These are phyloP conservation scores for Wickerhamomyces kurtzmanii DNA, from an alignment of 805 yeast genomes.

Conservation along the genomic window DNA sequence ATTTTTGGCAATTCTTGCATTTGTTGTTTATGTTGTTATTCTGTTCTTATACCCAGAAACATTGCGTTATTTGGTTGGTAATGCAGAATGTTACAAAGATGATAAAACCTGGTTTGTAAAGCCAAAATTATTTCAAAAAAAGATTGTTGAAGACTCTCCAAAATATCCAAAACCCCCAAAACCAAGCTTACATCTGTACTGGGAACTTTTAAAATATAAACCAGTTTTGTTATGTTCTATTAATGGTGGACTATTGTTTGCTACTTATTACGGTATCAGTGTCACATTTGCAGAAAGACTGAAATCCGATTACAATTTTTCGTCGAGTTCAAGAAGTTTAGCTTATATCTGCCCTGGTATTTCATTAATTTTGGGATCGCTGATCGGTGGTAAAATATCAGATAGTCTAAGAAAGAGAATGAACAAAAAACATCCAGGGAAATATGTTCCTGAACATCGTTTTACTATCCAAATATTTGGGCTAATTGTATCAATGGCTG, in stretches of 20 bases:
- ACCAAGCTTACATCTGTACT: slow-evolving; percentile 27
- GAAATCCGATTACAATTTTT: slow-evolving; percentile 25
- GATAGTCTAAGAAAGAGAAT: slow-evolving; percentile 25
- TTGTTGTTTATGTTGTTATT: slow-evolving; percentile 39
- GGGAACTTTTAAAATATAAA: slow-evolving; percentile 24
- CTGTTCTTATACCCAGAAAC: slow-evolving; percentile 72
- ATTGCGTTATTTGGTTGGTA: slow-evolving; percentile 49
- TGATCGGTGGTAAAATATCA: slow-evolving; percentile 37
- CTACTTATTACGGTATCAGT: slow-evolving; percentile 42
- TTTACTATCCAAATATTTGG: slow-evolving; percentile 35
- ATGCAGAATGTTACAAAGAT: slow-evolving; percentile 25
- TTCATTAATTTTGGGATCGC: slow-evolving; percentile 37
- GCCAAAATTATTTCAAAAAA: slow-evolving; percentile 20
- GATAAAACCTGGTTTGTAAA: slow-evolving; percentile 15
- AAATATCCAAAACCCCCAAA: slow-evolving; percentile 35
- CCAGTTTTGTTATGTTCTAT: slow-evolving; percentile 37
- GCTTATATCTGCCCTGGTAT: slow-evolving; percentile 45
- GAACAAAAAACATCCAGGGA: slow-evolving; percentile 16
- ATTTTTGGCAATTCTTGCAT: slow-evolving; percentile 62
- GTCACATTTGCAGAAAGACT: slow-evolving; percentile 36
- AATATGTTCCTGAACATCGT: slow-evolving; percentile 36
- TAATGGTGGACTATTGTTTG: slow-evolving; percentile 40
- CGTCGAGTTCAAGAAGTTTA: slow-evolving; percentile 26
- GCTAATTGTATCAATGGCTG: slow-evolving; percentile 28
- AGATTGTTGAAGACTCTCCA: slow-evolving; percentile 7